These are phyloP conservation scores for Microthyrium microscopicum DNA, from an alignment of 2,329 filamentous ascomycete species.

Conservation along the genomic window DNA sequence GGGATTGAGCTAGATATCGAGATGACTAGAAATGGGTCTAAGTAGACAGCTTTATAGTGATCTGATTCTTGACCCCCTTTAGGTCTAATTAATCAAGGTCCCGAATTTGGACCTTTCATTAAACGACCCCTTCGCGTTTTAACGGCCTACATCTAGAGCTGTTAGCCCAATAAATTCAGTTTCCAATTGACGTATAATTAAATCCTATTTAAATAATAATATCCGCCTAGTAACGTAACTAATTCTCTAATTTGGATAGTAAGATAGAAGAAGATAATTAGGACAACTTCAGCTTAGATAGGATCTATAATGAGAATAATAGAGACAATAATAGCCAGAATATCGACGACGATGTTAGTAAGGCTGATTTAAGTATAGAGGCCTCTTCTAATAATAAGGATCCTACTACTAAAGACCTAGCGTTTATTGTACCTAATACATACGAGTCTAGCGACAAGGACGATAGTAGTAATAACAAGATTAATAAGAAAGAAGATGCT, in stretches of 20 bases:
- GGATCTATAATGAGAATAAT: constrained; percentile 2
- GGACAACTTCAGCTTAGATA: neutral
- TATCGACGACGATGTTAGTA: constrained; percentile 1
- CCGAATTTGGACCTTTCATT: no score
- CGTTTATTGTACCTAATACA: constrained; percentile 2
- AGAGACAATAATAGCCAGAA: neutral
- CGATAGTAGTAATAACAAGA: neutral
- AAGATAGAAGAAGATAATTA: neutral
- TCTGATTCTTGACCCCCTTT: no score
- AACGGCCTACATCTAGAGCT: constrained; percentile 1
- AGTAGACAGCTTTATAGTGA: no score
- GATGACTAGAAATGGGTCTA: no score
- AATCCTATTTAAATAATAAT: constrained; percentile 2
- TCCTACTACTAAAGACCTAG: neutral
- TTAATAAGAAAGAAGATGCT: constrained; percentile 1
- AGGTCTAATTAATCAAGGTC: no score
- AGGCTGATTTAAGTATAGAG: neutral
- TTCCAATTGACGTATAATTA: constrained; percentile 1
- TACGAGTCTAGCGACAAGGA: constrained; percentile 1
- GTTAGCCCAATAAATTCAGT: neutral
- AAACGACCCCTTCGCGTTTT: no score
- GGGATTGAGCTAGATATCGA: constrained; percentile 1
- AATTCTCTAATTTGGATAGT: constrained; percentile 3
- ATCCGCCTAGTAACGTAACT: neutral
- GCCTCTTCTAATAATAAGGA: constrained; percentile 1